Conservation (phyloP, 2,329 filamentous ascomycete genomes). For the Xylaria digitata region DNA sequence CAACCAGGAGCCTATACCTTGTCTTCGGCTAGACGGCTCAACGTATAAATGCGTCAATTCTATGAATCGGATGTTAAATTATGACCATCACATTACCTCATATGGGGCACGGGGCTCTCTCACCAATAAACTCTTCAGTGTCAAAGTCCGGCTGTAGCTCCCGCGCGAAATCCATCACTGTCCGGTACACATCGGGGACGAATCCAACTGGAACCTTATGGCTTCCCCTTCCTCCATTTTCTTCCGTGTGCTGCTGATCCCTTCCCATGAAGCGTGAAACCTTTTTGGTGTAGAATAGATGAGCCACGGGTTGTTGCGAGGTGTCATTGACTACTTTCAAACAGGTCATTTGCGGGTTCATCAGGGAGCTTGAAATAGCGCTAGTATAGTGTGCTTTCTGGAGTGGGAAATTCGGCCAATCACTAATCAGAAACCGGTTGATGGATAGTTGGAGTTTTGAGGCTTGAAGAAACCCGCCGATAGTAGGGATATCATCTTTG, state of each 20-base stretch:
- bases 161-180: constrained; percentile 8
- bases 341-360: constrained; percentile 8
- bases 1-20: constrained; percentile 30
- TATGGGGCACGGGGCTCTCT: background rate
- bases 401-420: constrained; percentile 22
- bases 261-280: no score
- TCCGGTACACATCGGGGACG: constrained; percentile 20
- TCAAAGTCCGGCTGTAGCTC: constrained; percentile 21
- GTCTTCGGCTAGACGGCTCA: constrained; percentile 27
- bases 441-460: constrained; percentile 33
- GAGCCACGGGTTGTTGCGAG: constrained; percentile 21
- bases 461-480: constrained; percentile 26
- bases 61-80: background rate
- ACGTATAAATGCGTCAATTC: constrained; percentile 33
- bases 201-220: constrained; percentile 6
- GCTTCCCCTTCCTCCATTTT: background rate
- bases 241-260: background rate
- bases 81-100: background rate
- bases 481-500: constrained; percentile 17
- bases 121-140: constrained; percentile 28
- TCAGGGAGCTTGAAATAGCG: constrained; percentile 5
- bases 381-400: constrained; percentile 16
- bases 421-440: constrained; percentile 31
- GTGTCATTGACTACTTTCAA: constrained; percentile 24
- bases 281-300: constrained; percentile 26